These are phyloP conservation scores for Oxytropis ochrocephala DNA, from an alignment of 306 rosid species.

Conservation along the genomic window DNA sequence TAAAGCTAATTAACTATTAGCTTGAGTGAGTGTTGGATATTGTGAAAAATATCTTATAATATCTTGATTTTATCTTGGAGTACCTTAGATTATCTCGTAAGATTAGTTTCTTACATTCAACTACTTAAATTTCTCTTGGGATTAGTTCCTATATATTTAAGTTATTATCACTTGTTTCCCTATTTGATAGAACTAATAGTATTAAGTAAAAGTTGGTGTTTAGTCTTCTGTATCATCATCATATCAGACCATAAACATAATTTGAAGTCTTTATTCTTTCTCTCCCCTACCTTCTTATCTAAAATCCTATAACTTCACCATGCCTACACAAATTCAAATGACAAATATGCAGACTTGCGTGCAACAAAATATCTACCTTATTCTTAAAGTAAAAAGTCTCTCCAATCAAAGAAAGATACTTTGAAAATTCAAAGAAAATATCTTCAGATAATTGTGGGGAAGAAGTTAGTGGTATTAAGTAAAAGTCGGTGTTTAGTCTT, in stretches of 20 bases:
- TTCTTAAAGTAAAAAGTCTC: constrained; percentile 49
- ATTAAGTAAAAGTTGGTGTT: background rate
- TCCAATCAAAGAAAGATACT: constrained; percentile 60
- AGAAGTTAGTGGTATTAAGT: constrained; percentile 17
- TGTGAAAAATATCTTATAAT: background rate
- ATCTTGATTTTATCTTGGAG: background rate
- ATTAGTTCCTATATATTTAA: background rate
- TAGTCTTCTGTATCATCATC: background rate
- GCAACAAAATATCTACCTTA: constrained; percentile 38
- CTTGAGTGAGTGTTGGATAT: background rate
- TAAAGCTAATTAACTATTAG: background rate
- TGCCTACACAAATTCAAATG: background rate
- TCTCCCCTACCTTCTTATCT: background rate
- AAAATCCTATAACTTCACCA: background rate
- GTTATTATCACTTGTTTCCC: background rate
- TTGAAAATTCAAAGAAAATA: constrained; percentile 59
- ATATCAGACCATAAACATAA: background rate
- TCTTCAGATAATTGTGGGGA: constrained; percentile 60
- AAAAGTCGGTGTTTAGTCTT: background rate
- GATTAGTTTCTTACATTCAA: background rate
- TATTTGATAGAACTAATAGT: background rate
- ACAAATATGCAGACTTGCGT: background rate
- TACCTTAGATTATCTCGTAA: background rate
- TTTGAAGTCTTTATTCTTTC: background rate
- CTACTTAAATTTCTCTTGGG: background rate